Base-by-base conservation (phyloP, 2,329 filamentous ascomycete species). In the Fusarium guadeloupense region DNA sequence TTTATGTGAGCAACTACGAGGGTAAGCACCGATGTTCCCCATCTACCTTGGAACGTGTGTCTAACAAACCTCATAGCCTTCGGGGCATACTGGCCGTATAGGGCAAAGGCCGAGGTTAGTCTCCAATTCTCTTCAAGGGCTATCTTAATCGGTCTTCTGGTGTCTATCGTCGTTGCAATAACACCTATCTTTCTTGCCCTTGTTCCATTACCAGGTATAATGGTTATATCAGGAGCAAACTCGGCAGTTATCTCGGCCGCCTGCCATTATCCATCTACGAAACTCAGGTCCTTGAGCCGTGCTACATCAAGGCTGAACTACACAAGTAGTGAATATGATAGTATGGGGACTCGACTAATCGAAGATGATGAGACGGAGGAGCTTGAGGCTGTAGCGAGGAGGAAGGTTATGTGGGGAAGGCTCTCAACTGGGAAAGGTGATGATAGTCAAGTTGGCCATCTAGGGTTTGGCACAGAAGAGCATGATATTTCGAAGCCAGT, bases 1-100 rank as follows among this genome's bases (percentile, higher is more conserved):
- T 65, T 7, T 65, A 65, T 9, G 62, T 65, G 4, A 64, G 62
- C 12, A 64, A 64, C 16, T 64, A 64, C n/a, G 62, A 64, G 20
- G 21, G 62, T 62, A 25, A 40, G 47, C 2, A 9, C 1, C 13
- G 1, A 9, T 21, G 3, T 4, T 9, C 26, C 7, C 1, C 2
- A 41, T 16, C n/a, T 6, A 3, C 43, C 2, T 4, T 8, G 4
- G 6, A 9, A 19, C 13, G 13, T 21, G 5, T 35, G n/a, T n/a
- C n/a, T 46, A 17, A 61, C 34, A 30, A 4, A 6, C 14, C 2
- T 20, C 17, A 10, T 9, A 64, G 62, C 42, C 5, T 58, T 44
- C 6, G 4, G 2, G 1, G 17, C 46, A 6, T 2, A 3, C 5
- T 61, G 38, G 20, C 60, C 61, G 6, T 58, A 64, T 16, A n/a